These are phyloP conservation scores for Skeletonema marinoi DNA, from an alignment of 108 stramenopile genomes.

Conservation along the genomic window DNA sequence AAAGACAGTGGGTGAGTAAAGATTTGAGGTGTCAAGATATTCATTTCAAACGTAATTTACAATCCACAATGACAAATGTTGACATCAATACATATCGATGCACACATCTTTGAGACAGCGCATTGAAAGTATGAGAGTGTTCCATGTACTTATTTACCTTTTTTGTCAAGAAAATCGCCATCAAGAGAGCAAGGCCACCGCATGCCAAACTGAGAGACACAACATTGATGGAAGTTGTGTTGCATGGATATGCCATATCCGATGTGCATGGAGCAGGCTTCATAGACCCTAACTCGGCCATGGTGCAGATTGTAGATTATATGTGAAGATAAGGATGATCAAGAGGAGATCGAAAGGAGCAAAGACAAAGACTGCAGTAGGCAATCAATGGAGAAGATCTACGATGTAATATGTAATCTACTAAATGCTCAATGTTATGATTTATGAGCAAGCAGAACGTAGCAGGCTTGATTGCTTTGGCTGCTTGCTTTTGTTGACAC, in stretches of 20 bases:
- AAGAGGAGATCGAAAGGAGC: not conserved
- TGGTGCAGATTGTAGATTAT: not conserved
- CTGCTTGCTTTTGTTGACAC: no score
- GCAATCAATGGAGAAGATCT: not conserved
- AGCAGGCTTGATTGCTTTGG: no score
- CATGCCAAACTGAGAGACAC: conserved; percentile 56
- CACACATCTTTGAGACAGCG: no score
- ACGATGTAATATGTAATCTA: not conserved
- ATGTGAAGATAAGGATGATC: not conserved
- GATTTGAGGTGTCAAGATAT: not conserved
- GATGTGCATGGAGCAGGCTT: not conserved
- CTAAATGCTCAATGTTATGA: no score
- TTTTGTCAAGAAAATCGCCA: conserved; percentile 50
- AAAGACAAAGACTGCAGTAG: not conserved
- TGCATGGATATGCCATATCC: conserved; percentile 42
- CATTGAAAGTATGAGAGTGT: not conserved
- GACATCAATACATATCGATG: no score
- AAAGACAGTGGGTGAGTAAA: not conserved
- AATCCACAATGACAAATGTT: not conserved
- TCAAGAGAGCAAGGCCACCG: conserved; percentile 49
- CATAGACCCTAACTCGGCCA: not conserved
- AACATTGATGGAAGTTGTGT: conserved; percentile 43
- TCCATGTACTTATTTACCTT: conserved; percentile 47
- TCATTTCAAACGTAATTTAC: not conserved
- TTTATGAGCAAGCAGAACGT: no score